Conservation (phyloP, 441 rosid species). For the Mallotus japonicus region DNA sequence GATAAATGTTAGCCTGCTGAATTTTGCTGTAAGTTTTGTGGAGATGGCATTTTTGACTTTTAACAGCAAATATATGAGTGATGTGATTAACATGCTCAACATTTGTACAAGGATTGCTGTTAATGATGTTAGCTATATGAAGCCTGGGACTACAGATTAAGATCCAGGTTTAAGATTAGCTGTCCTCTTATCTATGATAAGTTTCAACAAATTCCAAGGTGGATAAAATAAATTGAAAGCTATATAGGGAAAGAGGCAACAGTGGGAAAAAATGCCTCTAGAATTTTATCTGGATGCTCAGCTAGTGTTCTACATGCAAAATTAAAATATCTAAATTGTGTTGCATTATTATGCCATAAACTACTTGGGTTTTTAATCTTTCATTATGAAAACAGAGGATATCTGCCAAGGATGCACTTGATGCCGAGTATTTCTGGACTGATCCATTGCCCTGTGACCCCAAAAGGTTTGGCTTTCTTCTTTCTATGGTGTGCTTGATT, state of each 20-base stretch:
- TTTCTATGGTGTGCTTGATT: not conserved
- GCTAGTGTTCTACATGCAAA: not conserved
- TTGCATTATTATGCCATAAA: not conserved
- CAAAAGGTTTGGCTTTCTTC: conserved; percentile 52
- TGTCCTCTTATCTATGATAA: not conserved
- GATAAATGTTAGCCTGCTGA: not conserved
- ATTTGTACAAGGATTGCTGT: not conserved
- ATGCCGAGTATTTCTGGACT: conserved; percentile 97
- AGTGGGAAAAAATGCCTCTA: not conserved
- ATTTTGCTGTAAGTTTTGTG: too few species aligned
- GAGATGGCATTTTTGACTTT: not conserved
- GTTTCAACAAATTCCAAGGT: not conserved
- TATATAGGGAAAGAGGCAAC: not conserved
- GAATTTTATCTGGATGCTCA: not conserved
- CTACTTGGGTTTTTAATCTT: not conserved
- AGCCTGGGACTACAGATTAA: not conserved
- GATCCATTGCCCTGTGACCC: conserved; percentile 98
- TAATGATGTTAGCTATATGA: not conserved
- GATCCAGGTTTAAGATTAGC: not conserved
- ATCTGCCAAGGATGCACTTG: conserved; percentile 94
- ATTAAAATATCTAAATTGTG: not conserved
- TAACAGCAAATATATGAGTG: not conserved
- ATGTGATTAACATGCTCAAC: too few species aligned
- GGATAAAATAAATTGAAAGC: not conserved
- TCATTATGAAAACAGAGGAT: conserved; percentile 56